Percentiles rank a stretch among this genome's conserved stretches.
Evolutionary conservation across 2,329 filamentous ascomycete species (phyloP).

Genomic region (Colletotrichum sp.): DNA sequence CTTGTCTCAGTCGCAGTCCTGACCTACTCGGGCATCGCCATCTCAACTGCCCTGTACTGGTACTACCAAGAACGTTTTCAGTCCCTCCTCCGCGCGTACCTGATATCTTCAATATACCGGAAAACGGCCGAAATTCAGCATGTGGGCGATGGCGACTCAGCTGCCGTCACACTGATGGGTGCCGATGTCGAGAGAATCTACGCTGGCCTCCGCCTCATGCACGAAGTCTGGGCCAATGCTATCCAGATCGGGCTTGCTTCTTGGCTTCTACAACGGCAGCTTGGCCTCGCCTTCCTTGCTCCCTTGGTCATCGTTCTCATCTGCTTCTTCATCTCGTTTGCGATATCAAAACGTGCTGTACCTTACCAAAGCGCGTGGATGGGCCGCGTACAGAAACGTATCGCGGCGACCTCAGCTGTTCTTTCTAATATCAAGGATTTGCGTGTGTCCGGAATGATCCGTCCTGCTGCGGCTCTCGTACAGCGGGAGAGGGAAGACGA

Average conservation of each 20-base stretch:
- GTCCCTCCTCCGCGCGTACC: constrained; percentile 35
- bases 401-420: not conserved
- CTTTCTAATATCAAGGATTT: not conserved
- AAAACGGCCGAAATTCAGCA: constrained; percentile 32
- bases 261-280: constrained; percentile 49
- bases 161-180: constrained; percentile 51
- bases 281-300: constrained; percentile 52
- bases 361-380: constrained; percentile 32
- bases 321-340: constrained; percentile 16
- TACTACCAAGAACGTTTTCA: constrained; percentile 40
- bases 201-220: constrained; percentile 36
- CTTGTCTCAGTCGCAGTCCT: constrained; percentile 45
- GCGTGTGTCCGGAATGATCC: not conserved
- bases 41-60: constrained; percentile 42
- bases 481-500: constrained; percentile 8
- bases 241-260: constrained; percentile 48
- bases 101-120: constrained; percentile 36
- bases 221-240: constrained; percentile 45
- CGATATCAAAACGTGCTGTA: constrained; percentile 31
- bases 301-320: constrained; percentile 49
- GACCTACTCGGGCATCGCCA: constrained; percentile 45
- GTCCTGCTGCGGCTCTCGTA: constrained; percentile 21
- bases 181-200: constrained; percentile 50
- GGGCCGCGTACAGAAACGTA: constrained; percentile 15
- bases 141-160: constrained; percentile 32